Conservation (phyloP, 208 protist genomes). For the Trypanosoma melophagium region DNA sequence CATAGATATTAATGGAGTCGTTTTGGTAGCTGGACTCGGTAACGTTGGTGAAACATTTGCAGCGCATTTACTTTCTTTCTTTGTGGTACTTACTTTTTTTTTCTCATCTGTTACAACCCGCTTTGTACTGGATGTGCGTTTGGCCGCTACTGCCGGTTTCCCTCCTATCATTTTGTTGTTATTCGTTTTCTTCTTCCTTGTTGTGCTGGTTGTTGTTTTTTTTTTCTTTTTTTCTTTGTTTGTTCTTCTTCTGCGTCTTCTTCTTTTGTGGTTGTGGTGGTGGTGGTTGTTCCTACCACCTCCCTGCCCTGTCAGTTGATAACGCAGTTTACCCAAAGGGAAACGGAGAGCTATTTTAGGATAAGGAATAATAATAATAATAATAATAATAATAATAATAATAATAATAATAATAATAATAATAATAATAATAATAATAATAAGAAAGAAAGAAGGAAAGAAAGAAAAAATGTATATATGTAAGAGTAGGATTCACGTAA, state of each 20-base stretch:
- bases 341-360: too few species aligned
- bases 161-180: slow-evolving; percentile 19
- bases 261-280: too few species aligned
- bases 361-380: slow-evolving; percentile 27
- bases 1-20: too few species aligned
- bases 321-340: too few species aligned
- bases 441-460: slow-evolving; percentile 24
- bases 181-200: slow-evolving; percentile 9
- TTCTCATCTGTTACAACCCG: neutral
- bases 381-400: slow-evolving; percentile 29
- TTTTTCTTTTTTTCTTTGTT: neutral
- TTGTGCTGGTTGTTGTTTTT: slow-evolving; percentile 28
- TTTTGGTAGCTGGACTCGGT: neutral
- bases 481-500: slow-evolving; percentile 5
- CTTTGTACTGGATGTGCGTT: neutral
- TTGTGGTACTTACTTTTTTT: neutral
- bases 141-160: neutral
- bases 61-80: neutral
- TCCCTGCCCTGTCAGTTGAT: too few species aligned
- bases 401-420: slow-evolving; percentile 13
- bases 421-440: slow-evolving; percentile 16
- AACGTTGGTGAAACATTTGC: neutral
- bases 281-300: too few species aligned
- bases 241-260: too few species aligned
- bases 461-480: too few species aligned